Percentiles rank a stretch among this genome's conserved stretches.
Evolutionary conservation across 306 rosid genomes (phyloP).

Genomic region (Trifolium pratense): DNA sequence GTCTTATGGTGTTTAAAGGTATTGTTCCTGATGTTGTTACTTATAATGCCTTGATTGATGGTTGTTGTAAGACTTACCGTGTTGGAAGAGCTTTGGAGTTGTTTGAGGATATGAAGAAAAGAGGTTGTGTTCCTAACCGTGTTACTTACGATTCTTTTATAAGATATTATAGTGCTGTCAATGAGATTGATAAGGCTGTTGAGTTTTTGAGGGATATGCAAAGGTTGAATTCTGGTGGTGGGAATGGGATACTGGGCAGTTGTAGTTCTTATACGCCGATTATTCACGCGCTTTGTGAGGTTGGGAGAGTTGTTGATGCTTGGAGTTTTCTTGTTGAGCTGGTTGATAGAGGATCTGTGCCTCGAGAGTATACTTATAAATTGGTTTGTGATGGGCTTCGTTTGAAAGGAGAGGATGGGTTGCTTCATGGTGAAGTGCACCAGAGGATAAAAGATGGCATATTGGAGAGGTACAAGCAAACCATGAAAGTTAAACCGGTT

Average conservation of each 20-base stretch:
- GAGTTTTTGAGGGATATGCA: constrained; percentile 75
- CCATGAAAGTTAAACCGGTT: constrained; percentile 62
- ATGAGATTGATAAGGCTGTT: constrained; percentile 78
- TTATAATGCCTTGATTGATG: constrained; percentile 83
- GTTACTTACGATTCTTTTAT: constrained; percentile 77
- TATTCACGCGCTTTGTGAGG: constrained; percentile 77
- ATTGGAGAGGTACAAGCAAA: constrained; percentile 54
- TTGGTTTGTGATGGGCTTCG: constrained; percentile 61
- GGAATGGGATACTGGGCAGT: constrained; percentile 48
- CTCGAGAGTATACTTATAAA: constrained; percentile 81
- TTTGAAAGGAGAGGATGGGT: constrained; percentile 49
- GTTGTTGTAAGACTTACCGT: constrained; percentile 82
- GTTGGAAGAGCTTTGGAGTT: constrained; percentile 72
- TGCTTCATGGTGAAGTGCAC: constrained; percentile 53
- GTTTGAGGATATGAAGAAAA: constrained; percentile 79
- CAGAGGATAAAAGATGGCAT: constrained; percentile 64
- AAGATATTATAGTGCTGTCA: constrained; percentile 75
- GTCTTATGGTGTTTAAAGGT: constrained; percentile 79
- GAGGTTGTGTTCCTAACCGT: constrained; percentile 68
- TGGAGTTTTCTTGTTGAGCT: constrained; percentile 70
- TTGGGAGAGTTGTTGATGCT: constrained; percentile 69
- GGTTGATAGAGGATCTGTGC: constrained; percentile 69
- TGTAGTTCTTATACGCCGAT: constrained; percentile 83
- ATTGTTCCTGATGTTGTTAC: constrained; percentile 86
- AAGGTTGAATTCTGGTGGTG: constrained; percentile 51